A percentile compares a stretch with the other conserved stretches of the same genome.
These are phyloP conservation scores for Amoeboaphelidium occidentale DNA, from an alignment of 371 early-diverging fungal genomes.

Conservation along the genomic window DNA sequence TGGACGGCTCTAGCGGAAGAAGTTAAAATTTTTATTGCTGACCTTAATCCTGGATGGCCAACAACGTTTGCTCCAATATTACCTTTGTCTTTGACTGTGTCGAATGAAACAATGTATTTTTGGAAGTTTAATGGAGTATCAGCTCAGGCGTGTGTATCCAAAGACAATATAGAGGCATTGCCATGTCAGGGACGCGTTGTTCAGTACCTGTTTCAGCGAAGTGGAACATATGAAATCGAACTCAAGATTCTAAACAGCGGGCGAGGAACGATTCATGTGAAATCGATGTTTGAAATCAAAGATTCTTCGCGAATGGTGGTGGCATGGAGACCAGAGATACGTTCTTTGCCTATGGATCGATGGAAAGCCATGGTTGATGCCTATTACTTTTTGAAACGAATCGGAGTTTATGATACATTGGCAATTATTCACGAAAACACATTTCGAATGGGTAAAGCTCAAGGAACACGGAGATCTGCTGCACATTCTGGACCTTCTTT, in stretches of 20 bases:
- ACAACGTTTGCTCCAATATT: background rate
- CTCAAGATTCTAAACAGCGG: background rate
- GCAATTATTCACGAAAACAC: background rate
- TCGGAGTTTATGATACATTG: background rate
- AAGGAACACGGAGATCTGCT: background rate
- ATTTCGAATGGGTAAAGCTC: background rate
- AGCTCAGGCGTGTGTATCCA: background rate
- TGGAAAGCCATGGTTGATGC: background rate
- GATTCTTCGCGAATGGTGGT: background rate
- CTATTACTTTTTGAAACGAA: background rate
- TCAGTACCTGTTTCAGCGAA: background rate
- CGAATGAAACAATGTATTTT: background rate
- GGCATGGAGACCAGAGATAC: background rate
- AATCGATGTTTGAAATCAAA: background rate
- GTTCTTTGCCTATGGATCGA: background rate
- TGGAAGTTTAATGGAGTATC: background rate
- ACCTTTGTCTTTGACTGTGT: background rate
- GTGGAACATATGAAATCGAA: background rate
- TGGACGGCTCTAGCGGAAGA: background rate
- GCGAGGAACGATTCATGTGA: background rate
- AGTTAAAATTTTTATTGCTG: background rate
- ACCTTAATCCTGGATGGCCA: background rate
- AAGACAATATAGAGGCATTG: background rate
- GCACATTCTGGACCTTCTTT: background rate
- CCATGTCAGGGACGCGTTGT: background rate